Conservation (phyloP, 139 green algal species). For the Prasinococcaceae sp. region DNA sequence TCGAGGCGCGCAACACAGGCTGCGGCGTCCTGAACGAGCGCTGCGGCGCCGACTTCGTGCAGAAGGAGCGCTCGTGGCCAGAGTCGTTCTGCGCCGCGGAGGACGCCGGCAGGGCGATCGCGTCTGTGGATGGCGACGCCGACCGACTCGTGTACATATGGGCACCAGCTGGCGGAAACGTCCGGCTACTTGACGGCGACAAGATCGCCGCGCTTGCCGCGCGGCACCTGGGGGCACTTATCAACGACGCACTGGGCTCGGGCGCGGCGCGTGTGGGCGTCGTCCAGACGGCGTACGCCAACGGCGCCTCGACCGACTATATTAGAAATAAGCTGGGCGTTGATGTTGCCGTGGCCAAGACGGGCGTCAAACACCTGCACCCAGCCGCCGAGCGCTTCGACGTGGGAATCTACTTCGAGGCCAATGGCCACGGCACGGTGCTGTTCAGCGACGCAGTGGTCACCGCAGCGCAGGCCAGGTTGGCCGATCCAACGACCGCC, state of each 20-base stretch:
- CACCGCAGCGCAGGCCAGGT: background rate
- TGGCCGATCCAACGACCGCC: background rate
- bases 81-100: constrained; percentile 1
- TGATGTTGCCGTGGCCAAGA: constrained; percentile 32
- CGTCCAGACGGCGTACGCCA: constrained; percentile 97
- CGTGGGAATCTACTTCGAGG: constrained; percentile 94
- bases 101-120: background rate
- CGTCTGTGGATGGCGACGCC: constrained; percentile 77
- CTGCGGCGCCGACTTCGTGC: constrained; percentile 88
- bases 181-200: constrained; percentile 84
- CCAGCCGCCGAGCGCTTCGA: constrained; percentile 61
- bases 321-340: constrained; percentile 34
- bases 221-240: background rate
- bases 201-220: constrained; percentile 73
- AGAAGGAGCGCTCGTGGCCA: constrained; percentile 67
- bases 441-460: constrained; percentile 52
- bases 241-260: constrained; percentile 1
- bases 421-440: constrained; percentile 93
- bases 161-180: background rate
- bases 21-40: constrained; percentile 50
- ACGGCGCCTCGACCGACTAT: constrained; percentile 70
- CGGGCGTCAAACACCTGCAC: constrained; percentile 90
- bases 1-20: constrained; percentile 41
- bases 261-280: constrained; percentile 47
- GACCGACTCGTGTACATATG: constrained; percentile 92